A percentile compares a stretch with the other conserved stretches of the same genome.
Conservation (phyloP, 345 rosid species). For the Physaria fendleri region DNA sequence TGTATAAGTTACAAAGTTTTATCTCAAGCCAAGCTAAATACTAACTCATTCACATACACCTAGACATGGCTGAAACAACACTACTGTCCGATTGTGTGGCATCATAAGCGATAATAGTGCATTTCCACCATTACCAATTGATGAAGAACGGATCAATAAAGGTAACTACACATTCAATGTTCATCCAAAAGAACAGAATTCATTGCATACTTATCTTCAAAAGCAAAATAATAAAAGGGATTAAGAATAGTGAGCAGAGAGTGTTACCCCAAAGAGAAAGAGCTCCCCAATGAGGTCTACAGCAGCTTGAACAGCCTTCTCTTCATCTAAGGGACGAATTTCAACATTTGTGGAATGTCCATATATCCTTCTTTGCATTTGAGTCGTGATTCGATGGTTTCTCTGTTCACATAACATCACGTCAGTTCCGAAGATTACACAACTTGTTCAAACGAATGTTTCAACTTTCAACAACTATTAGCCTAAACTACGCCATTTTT, state of each 20-base stretch:
- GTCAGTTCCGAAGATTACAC: background rate
- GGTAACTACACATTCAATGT: background rate
- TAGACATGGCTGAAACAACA: background rate
- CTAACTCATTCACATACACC: background rate
- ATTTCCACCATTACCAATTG: background rate
- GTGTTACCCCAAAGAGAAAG: conserved; percentile 67
- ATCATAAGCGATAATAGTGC: background rate
- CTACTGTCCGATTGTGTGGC: background rate
- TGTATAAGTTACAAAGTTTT: background rate
- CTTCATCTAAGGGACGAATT: conserved; percentile 85
- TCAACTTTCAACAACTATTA: background rate
- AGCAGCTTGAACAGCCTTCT: conserved; percentile 96
- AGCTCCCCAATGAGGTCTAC: conserved; percentile 83
- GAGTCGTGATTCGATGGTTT: conserved; percentile 69
- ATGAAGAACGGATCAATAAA: background rate
- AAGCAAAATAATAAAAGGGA: background rate
- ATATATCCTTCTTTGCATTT: conserved; percentile 68
- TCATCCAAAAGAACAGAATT: background rate
- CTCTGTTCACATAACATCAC: conserved; percentile 36
- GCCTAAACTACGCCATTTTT: background rate
- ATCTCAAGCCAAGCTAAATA: background rate
- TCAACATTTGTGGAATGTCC: conserved; percentile 78
- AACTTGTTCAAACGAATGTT: background rate
- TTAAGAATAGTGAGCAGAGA: background rate
- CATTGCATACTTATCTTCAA: background rate